phyloP scores from a whole-genome alignment of 139 green algal genomes.

The Chlamydomonas schloesseri region DNA sequence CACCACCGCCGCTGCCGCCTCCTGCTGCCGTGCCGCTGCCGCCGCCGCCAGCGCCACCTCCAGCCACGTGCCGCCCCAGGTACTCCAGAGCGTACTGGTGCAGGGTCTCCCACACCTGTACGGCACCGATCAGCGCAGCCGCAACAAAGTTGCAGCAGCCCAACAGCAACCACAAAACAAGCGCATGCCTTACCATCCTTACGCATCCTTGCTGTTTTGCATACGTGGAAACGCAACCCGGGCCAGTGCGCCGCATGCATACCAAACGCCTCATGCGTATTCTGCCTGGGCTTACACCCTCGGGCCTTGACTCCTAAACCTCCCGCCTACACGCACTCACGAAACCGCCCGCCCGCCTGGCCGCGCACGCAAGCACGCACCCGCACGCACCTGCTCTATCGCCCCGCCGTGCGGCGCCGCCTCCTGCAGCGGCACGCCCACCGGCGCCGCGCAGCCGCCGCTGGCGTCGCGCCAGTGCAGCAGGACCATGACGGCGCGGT shows the following conservation, averaged over 20 bases:
- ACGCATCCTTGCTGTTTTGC: not conserved
- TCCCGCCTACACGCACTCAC: no score
- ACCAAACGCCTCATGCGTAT: no score
- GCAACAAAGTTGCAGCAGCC: not conserved
- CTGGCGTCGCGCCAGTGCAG: conserved; percentile 82
- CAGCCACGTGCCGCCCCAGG: not conserved
- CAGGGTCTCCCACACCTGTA: conserved; percentile 33
- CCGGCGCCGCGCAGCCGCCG: conserved; percentile 67
- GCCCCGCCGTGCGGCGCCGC: not conserved
- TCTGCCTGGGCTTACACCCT: no score
- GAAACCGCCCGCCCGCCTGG: conserved; percentile 25
- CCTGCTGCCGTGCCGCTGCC: no score
- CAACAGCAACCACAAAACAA: not conserved
- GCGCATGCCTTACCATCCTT: not conserved
- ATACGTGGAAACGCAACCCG: no score
- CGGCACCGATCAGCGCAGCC: not conserved
- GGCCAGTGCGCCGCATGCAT: no score
- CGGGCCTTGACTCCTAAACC: no score
- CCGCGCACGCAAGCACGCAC: not conserved
- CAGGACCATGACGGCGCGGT: conserved; percentile 63
- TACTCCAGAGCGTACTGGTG: conserved; percentile 25
- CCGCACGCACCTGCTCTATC: not conserved
- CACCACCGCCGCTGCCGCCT: no score
- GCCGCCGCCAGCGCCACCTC: no score
- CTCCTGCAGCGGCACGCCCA: not conserved